Percentiles rank a stretch among this genome's conserved stretches.
phyloP scores from a whole-genome alignment of 805 yeast genomes.

The Grigorovia yakushimaensis region DNA sequence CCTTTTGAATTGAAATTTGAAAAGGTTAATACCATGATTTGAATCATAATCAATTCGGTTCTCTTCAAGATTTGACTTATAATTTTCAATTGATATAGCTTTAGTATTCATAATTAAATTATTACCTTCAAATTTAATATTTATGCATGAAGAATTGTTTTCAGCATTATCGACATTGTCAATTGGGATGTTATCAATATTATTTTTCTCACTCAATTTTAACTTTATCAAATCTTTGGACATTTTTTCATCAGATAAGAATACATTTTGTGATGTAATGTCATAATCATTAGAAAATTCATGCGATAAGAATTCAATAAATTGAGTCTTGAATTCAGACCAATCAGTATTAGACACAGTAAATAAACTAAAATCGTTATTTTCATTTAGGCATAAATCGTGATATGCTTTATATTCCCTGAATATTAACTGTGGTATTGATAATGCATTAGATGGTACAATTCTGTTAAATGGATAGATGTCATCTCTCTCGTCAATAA shows the following conservation, averaged over 20 bases:
- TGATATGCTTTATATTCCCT: slow-evolving; percentile 23
- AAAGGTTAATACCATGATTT: slow-evolving; percentile 10
- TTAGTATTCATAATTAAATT: slow-evolving; percentile 1
- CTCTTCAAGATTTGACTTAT: background rate
- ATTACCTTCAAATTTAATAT: background rate
- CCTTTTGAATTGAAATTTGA: slow-evolving; percentile 15
- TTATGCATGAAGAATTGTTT: background rate
- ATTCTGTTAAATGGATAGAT: slow-evolving; percentile 15
- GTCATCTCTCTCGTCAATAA: slow-evolving; percentile 2
- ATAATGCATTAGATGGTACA: slow-evolving; percentile 13
- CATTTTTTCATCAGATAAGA: slow-evolving; percentile 17
- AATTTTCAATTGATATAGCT: background rate
- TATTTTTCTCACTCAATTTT: background rate
- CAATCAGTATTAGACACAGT: slow-evolving; percentile 14
- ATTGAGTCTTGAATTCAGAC: slow-evolving; percentile 8
- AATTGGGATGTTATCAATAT: background rate
- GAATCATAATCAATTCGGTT: background rate
- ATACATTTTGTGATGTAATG: slow-evolving; percentile 19
- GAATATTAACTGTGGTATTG: slow-evolving; percentile 14
- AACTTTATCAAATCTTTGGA: slow-evolving; percentile 2
- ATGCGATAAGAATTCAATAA: slow-evolving; percentile 12
- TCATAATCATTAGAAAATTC: slow-evolving; percentile 10
- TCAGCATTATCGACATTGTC: background rate
- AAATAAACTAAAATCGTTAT: slow-evolving; percentile 18
- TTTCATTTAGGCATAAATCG: slow-evolving; percentile 19